Evolutionary conservation across 768 basidiomycete species (phyloP), one percentile per base, ranked within the genome.

Genomic region (Floccularia luteovirens): DNA sequence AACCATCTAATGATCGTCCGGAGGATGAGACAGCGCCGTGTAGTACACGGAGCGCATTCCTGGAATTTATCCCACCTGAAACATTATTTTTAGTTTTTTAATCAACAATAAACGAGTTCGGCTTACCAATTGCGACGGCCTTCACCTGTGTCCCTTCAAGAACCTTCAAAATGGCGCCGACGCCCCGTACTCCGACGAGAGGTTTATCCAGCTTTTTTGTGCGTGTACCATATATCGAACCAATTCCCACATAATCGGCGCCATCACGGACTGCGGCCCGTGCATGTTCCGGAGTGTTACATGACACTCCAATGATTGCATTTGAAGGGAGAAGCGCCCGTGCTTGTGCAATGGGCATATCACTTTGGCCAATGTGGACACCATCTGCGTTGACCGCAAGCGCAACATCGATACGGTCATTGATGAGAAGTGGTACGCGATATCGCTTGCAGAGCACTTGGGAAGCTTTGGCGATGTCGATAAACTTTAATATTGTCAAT

Each of bases 191-290:
- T 1, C 90, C 91, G 27, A 90, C 58, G 5, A 78, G 55, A 4
- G 75, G 72, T 31, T 63, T 77, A 1, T 72, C 70, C 43, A 88
- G 67, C 45, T 76, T 70, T 57, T 97, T 97, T 22, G 87, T 91
- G 34, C 67, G 64, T 1, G 92, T 97, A 4, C 66, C 65, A 75
- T 81, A 94, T 2, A 90, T 76, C 0, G 93, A 72, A 4, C 92
- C 92, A 21, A 96, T 77, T 1, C 93, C 91, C 32, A 96, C 68
- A 52, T 93, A 96, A 56, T 96, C 90, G 0, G 70, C 89, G 1
- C 77, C 73, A 13, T 75, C 75, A 40, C 67, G 58, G 5, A 82
- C 56, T 0, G 90, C 90, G 23, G 61, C 57, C 31, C 60, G 60
- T 22, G 85, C 75, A 39, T 96, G 82, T 6, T 74, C 70, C 10